Base-by-base conservation (phyloP, 495 filamentous ascomycete species). In the Xylaria flabelliformis region DNA sequence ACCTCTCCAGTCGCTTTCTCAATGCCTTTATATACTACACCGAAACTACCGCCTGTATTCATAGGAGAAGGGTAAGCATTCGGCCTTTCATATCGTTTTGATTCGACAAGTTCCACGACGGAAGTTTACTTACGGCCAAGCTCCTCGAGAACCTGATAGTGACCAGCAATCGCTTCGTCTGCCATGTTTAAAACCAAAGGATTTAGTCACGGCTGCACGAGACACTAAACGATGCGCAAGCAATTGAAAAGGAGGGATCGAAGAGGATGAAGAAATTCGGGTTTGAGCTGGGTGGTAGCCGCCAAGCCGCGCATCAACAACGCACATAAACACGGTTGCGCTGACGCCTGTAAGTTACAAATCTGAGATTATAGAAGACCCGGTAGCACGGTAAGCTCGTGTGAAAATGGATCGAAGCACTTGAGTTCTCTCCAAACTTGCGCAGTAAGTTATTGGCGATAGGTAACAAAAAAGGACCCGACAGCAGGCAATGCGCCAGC, bases 21-120 rank as follows among this genome's bases (percentile, higher is more conserved):
- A 79, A 97, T 93, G 34, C 91, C 96, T 83, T 99, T 99, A 87
- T 97, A 99, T 26, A 99, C 96, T 32, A 92, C 90, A 64, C 96
- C 96, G 81, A 99, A 98, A 81, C 95, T 98, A 53, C 95, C 95
- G 80, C 95, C 94, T 87, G 74, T 19, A 68, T 12, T 19, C 15
- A 56, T 53, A 44, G 46, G 32, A 66, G 17, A 8, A 67, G 29
- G 13, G 44, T 75, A 69, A 79, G 73, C 64, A 69, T 41, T 21
- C 29, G 17, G 21, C 39, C 36, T 50, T 17, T 44, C 17, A 48
- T 15, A 29, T 1, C 8, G 56, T 15, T 7, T 15, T 34, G 34
- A 12, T 29, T 51, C 21, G 29, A 13, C 15, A 44, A 53, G 17
- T 6, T 7, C 26, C 17, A 56, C 9, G 12, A 62, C 26, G 26